These are phyloP conservation scores for Naganishia randhawae DNA, from an alignment of 768 basidiomycete genomes.

Conservation along the genomic window DNA sequence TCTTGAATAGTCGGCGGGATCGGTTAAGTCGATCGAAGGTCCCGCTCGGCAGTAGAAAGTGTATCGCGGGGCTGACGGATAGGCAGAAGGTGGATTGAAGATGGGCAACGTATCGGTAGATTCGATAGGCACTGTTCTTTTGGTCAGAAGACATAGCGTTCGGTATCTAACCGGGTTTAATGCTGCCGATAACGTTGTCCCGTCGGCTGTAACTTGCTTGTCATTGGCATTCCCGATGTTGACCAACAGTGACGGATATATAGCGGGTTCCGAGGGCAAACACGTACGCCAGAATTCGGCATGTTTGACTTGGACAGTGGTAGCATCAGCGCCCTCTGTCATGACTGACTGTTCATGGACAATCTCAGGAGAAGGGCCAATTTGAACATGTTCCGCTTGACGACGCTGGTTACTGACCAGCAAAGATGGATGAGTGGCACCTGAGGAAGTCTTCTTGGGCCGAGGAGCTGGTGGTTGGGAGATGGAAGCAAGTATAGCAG, in stretches of 20 bases:
- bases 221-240: not conserved
- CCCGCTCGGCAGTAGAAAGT: not conserved
- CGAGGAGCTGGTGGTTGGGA: not conserved
- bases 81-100: not conserved
- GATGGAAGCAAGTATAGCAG: not conserved
- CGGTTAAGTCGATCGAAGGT: conserved; percentile 2
- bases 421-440: not conserved
- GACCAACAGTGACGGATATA: conserved; percentile 8
- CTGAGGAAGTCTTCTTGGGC: not conserved
- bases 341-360: no score
- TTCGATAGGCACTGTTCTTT: not conserved
- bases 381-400: not conserved
- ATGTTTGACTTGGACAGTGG: not conserved
- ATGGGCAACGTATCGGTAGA: not conserved
- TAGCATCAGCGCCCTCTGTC: not conserved
- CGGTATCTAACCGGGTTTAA: conserved; percentile 2
- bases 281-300: conserved; percentile 3
- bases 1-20: not conserved
- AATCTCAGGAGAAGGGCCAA: not conserved
- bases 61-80: not conserved
- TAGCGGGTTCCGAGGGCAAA: not conserved
- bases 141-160: conserved; percentile 12
- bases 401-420: no score
- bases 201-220: not conserved
- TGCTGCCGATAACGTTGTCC: not conserved